A percentile compares a stretch with the other conserved stretches of the same genome.
phyloP scores from a whole-genome alignment of 371 early-diverging fungal genomes.

The Lichtheimia ramosa region DNA sequence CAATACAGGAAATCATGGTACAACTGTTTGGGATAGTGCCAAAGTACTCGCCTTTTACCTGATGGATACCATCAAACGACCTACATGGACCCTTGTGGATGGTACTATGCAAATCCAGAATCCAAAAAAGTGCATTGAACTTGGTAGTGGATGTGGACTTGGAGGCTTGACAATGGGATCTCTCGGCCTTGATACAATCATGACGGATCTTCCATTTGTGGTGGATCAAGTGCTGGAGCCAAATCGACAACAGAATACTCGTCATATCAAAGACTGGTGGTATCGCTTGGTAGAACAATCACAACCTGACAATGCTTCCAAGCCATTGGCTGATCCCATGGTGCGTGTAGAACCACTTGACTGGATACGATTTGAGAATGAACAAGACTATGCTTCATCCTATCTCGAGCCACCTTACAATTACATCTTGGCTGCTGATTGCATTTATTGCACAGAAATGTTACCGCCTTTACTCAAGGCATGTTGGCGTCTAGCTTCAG shows the following conservation, averaged over 20 bases:
- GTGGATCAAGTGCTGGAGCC: constrained; percentile 23
- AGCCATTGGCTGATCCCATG: constrained; percentile 14
- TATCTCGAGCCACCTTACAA: constrained; percentile 16
- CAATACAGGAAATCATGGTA: constrained; percentile 38
- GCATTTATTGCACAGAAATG: constrained; percentile 35
- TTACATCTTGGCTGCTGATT: constrained; percentile 42
- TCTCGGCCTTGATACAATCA: constrained; percentile 28
- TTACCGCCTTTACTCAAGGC: constrained; percentile 25
- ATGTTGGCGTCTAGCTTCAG: constrained; percentile 16
- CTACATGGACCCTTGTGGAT: constrained; percentile 10
- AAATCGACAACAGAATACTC: constrained; percentile 16
- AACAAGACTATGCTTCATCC: not conserved
- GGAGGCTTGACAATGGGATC: constrained; percentile 36
- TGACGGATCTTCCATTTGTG: constrained; percentile 36
- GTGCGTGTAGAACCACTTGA: constrained; percentile 27
- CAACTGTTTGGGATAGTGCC: constrained; percentile 43
- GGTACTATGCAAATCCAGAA: constrained; percentile 15
- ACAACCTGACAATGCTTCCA: not conserved
- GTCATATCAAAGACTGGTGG: constrained; percentile 33
- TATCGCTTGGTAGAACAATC: constrained; percentile 17
- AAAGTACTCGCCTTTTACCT: constrained; percentile 32
- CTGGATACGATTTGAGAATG: constrained; percentile 23
- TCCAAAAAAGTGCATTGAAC: constrained; percentile 30
- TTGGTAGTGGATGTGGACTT: constrained; percentile 44
- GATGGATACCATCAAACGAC: constrained; percentile 26